Percentiles rank a stretch among this genome's conserved stretches.
Conservation (phyloP, 129 eudicot genomes). For the Kitagawia praeruptora region DNA sequence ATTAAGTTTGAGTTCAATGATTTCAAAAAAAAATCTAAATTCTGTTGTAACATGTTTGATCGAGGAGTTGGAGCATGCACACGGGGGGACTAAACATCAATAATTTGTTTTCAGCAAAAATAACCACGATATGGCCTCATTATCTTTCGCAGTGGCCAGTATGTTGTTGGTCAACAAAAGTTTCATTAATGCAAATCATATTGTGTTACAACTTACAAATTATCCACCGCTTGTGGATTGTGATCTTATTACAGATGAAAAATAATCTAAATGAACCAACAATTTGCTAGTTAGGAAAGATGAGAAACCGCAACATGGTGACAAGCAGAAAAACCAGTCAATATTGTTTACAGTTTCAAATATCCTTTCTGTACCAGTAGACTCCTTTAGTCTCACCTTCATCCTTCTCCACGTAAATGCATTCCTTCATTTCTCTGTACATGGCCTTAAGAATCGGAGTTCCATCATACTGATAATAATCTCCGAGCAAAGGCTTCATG, state of each 20-base stretch:
- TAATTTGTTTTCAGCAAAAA: not conserved
- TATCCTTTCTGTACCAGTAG: conserved; percentile 2
- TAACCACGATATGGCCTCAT: not conserved
- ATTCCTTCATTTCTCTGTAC: conserved; percentile 7
- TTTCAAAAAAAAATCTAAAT: too few relatives aligned
- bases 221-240: not conserved
- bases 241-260: not conserved
- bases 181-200: not conserved
- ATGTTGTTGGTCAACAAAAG: not conserved
- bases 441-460: not conserved
- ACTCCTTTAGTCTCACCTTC: not conserved
- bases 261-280: not conserved
- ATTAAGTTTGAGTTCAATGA: not conserved
- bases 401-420: conserved; percentile 2
- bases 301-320: not conserved
- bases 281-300: not conserved
- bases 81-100: not conserved
- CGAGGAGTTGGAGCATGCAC: not conserved
- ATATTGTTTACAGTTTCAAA: not conserved
- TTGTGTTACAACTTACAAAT: not conserved
- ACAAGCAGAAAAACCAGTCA: not conserved
- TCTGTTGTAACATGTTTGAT: too few relatives aligned
- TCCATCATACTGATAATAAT: not conserved
- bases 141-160: not conserved
- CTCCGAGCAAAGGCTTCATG: not conserved